Evolutionary conservation across 768 basidiomycete genomes (phyloP).

Genomic region (Boletus fagicola): DNA sequence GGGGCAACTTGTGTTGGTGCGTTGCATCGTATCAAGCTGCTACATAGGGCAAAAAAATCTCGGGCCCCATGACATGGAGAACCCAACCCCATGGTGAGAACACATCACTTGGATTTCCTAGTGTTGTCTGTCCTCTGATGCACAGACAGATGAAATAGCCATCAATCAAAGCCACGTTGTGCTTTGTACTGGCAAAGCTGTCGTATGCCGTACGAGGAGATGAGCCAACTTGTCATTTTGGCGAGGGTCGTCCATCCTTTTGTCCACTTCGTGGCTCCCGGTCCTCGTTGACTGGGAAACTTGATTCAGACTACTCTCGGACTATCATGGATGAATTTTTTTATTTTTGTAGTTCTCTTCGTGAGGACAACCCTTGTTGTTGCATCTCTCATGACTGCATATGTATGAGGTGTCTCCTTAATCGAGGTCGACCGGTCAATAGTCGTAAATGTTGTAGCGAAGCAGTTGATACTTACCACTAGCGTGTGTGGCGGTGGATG

Average conservation of each 20-base stretch:
- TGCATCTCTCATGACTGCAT: neutral
- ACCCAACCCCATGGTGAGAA: neutral
- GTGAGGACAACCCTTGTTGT: conserved; percentile 2
- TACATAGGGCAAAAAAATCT: neutral
- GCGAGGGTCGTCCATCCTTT: conserved; percentile 14
- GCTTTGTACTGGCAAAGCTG: neutral
- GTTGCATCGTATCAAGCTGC: neutral
- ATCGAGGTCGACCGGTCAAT: too few relatives aligned
- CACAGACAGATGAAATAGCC: neutral
- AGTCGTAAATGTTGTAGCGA: too few relatives aligned
- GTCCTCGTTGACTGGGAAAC: conserved; percentile 16
- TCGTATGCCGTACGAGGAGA: neutral
- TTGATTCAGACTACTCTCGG: conserved; percentile 30
- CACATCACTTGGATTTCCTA: neutral
- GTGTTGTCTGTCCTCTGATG: neutral
- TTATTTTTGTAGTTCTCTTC: conserved; percentile 1
- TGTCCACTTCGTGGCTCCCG: conserved; percentile 28
- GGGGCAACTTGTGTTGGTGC: neutral
- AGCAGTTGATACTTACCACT: too few relatives aligned
- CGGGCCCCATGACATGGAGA: neutral
- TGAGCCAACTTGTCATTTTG: neutral
- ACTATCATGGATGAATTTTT: conserved; percentile 11
- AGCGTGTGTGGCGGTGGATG: too few relatives aligned
- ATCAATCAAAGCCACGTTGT: neutral
- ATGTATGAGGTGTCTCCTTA: neutral